Conservation (phyloP, 2,329 filamentous ascomycete genomes). For the Monilinia laxa region DNA sequence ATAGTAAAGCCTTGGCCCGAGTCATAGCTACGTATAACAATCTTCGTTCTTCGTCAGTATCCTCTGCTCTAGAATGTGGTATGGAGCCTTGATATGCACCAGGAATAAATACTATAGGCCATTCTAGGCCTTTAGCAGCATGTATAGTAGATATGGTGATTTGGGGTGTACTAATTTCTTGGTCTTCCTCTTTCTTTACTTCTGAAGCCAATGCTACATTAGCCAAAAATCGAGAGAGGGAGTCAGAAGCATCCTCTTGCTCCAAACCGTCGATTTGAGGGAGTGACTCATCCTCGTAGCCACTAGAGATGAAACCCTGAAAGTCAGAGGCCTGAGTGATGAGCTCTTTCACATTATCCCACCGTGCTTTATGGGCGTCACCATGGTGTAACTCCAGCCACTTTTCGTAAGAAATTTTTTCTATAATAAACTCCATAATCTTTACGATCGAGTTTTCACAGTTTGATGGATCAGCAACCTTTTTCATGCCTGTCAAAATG, state of each 20-base stretch:
- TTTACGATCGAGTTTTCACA: slow-evolving; percentile 38
- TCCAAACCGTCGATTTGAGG: slow-evolving; percentile 70
- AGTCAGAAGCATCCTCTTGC: slow-evolving; percentile 63
- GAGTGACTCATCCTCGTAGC: slow-evolving; percentile 53
- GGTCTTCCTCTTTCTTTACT: slow-evolving; percentile 62
- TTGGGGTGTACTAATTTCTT: slow-evolving; percentile 56
- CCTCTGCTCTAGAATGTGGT: slow-evolving; percentile 82
- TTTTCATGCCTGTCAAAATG: slow-evolving; percentile 56
- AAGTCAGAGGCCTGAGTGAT: slow-evolving; percentile 76
- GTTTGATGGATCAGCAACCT: slow-evolving; percentile 43
- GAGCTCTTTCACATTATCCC: slow-evolving; percentile 91
- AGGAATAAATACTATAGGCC: slow-evolving; percentile 93
- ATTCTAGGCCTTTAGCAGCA: slow-evolving; percentile 92
- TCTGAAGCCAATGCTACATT: slow-evolving; percentile 87
- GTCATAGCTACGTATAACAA: slow-evolving; percentile 97
- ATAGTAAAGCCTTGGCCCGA: slow-evolving; percentile 79
- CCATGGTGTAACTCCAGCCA: slow-evolving; percentile 70
- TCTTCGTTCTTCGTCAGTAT: slow-evolving; percentile 82
- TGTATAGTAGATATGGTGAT: slow-evolving; percentile 96
- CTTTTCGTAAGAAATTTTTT: slow-evolving; percentile 69
- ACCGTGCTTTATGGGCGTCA: slow-evolving; percentile 74
- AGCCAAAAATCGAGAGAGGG: slow-evolving; percentile 77
- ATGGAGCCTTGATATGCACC: slow-evolving; percentile 88
- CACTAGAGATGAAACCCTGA: slow-evolving; percentile 37
- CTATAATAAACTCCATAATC: slow-evolving; percentile 54